Conservation (phyloP, 2,329 filamentous ascomycete genomes). For the Colletotrichum sp. region DNA sequence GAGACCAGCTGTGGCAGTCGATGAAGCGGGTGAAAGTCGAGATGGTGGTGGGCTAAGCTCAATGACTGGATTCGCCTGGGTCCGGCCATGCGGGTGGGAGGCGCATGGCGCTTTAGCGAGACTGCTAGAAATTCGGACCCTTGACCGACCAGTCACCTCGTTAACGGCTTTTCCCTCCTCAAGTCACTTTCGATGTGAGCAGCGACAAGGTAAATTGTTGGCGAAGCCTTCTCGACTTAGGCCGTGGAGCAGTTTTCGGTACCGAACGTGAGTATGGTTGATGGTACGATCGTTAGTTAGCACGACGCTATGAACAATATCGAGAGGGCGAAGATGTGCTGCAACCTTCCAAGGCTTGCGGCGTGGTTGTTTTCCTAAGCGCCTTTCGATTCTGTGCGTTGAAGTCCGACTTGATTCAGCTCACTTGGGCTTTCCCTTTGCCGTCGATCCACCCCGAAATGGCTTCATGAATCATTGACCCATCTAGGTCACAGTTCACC, state of each 20-base stretch:
- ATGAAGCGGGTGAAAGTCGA: background rate
- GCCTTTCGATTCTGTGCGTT: background rate
- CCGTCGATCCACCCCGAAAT: background rate
- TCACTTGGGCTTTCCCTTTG: background rate
- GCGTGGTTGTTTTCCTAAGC: background rate
- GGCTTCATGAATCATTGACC: background rate
- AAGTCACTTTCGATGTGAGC: background rate
- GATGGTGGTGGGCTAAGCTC: slow-evolving; percentile 4
- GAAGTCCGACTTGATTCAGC: background rate
- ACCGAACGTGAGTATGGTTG: background rate
- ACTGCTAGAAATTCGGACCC: background rate
- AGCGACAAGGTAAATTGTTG: background rate
- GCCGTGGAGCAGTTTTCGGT: background rate
- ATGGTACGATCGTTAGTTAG: background rate
- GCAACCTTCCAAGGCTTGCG: background rate
- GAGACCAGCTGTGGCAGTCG: background rate
- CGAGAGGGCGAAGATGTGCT: background rate
- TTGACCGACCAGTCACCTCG: background rate
- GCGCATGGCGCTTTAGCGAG: slow-evolving; percentile 1
- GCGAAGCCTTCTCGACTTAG: background rate
- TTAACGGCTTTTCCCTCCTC: background rate
- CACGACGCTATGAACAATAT: background rate
- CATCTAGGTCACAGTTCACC: background rate
- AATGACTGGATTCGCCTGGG: background rate
- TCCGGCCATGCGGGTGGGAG: slow-evolving; percentile 9